Evolutionary conservation across 2,329 filamentous ascomycete species (phyloP).

Genomic region (Blastomyces emzantsi): DNA sequence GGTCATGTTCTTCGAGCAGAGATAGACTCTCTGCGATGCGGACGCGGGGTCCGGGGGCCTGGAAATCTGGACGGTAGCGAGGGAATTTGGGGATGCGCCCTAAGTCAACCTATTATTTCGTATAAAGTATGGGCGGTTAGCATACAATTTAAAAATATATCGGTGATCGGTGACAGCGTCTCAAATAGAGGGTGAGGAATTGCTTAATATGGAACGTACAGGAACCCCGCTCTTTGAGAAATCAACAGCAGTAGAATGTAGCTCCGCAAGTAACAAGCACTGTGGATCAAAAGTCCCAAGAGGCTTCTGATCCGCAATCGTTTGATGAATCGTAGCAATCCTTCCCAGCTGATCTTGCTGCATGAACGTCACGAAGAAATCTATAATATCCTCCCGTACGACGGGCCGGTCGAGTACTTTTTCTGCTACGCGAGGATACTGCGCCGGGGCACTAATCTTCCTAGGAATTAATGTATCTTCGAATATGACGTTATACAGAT

Average conservation of each 20-base stretch:
- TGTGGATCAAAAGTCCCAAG: slow-evolving; percentile 45
- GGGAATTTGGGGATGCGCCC: slow-evolving; percentile 14
- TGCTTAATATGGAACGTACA: slow-evolving; percentile 22
- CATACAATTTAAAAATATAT: slow-evolving; percentile 36
- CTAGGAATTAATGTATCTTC: slow-evolving; percentile 47
- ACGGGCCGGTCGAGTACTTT: slow-evolving; percentile 55
- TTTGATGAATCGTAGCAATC: slow-evolving; percentile 56
- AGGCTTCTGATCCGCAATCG: slow-evolving; percentile 51
- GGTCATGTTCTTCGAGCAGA: slow-evolving; percentile 38
- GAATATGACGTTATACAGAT: slow-evolving; percentile 72
- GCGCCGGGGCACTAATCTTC: slow-evolving; percentile 49
- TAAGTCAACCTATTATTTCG: slow-evolving; percentile 14
- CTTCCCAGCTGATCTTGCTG: slow-evolving; percentile 55
- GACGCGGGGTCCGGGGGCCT: slow-evolving; percentile 42
- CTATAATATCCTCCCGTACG: slow-evolving; percentile 56
- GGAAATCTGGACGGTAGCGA: slow-evolving; percentile 43
- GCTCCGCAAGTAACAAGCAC: slow-evolving; percentile 49
- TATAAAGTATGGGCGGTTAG: not conserved
- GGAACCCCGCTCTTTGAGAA: slow-evolving; percentile 66
- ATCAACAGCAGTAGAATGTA: slow-evolving; percentile 65
- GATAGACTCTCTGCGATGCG: slow-evolving; percentile 31
- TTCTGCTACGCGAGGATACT: slow-evolving; percentile 55
- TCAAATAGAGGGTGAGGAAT: not conserved
- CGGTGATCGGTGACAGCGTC: slow-evolving; percentile 31
- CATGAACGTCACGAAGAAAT: slow-evolving; percentile 77